phyloP scores from a whole-genome alignment of 2,329 filamentous ascomycete species.

The Pyrenophora graminea region DNA sequence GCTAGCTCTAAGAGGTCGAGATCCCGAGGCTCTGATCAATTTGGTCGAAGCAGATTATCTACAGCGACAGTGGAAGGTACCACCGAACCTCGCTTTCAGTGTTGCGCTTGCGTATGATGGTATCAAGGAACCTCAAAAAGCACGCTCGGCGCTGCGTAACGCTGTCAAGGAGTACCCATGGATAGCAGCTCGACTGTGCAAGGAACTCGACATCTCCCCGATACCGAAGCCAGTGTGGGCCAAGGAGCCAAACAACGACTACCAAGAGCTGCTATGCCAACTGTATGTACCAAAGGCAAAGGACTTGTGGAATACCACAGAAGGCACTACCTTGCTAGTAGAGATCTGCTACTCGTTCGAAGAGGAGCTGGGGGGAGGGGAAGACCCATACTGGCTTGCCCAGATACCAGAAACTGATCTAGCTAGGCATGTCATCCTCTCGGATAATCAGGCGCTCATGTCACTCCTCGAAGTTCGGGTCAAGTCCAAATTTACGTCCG shows the following conservation, averaged over 20 bases:
- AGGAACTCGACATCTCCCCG: slow-evolving; percentile 74
- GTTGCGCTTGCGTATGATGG: slow-evolving; percentile 76
- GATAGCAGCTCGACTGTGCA: slow-evolving; percentile 80
- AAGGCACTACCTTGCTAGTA: slow-evolving; percentile 69
- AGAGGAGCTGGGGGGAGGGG: slow-evolving; percentile 28
- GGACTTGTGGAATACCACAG: slow-evolving; percentile 82
- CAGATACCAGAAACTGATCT: slow-evolving; percentile 52
- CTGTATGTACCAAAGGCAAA: slow-evolving; percentile 78
- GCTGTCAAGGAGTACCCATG: slow-evolving; percentile 80
- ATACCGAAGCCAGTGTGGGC: slow-evolving; percentile 85
- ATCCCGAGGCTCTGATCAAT: slow-evolving; percentile 75
- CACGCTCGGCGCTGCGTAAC: slow-evolving; percentile 65
- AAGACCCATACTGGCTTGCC: slow-evolving; percentile 39
- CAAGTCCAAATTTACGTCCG: slow-evolving; percentile 60
- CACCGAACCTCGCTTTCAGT: slow-evolving; percentile 76
- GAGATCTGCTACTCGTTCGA: slow-evolving; percentile 64
- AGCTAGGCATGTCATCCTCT: slow-evolving; percentile 77
- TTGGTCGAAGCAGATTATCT: slow-evolving; percentile 62
- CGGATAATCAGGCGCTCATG: slow-evolving; percentile 73
- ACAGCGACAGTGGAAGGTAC: slow-evolving; percentile 54
- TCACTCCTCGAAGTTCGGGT: slow-evolving; percentile 68
- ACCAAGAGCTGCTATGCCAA: slow-evolving; percentile 71
- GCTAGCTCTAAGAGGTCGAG: slow-evolving; percentile 78
- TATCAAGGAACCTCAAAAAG: slow-evolving; percentile 66
- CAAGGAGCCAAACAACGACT: slow-evolving; percentile 65